Percentiles rank a stretch among this genome's conserved stretches.
Evolutionary conservation across 2,329 filamentous ascomycete species (phyloP).

Genomic region (Trichoderma gracile): DNA sequence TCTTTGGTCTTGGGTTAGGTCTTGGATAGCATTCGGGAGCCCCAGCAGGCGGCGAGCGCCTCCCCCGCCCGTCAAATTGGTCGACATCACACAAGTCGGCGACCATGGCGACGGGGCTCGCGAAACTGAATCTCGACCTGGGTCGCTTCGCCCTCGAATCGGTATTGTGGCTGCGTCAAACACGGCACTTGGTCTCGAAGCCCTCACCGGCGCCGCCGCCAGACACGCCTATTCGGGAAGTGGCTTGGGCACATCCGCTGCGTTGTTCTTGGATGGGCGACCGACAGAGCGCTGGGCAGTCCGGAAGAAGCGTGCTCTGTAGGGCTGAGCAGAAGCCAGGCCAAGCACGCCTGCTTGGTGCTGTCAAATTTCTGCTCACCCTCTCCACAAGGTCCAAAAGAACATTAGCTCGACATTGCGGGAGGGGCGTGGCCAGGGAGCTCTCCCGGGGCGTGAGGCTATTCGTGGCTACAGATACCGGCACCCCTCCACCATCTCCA

Average conservation of each 20-base stretch:
- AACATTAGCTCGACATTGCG: neutral
- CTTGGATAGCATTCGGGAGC: neutral
- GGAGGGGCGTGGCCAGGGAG: neutral
- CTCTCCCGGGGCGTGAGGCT: neutral
- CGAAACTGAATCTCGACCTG: slow-evolving; percentile 9
- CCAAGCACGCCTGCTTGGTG: neutral
- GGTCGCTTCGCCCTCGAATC: slow-evolving; percentile 18
- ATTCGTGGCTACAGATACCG: slow-evolving; percentile 15
- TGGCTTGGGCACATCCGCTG: slow-evolving; percentile 12
- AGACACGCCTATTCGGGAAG: slow-evolving; percentile 19
- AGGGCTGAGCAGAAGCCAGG: slow-evolving; percentile 24
- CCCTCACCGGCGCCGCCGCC: slow-evolving; percentile 16
- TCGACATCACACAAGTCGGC: slow-evolving; percentile 17
- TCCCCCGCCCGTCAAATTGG: slow-evolving; percentile 13
- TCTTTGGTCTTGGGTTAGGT: neutral
- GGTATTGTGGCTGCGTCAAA: slow-evolving; percentile 21
- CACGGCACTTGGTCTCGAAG: slow-evolving; percentile 19
- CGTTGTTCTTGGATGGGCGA: slow-evolving; percentile 9
- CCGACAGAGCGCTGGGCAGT: neutral
- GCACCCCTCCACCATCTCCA: slow-evolving; percentile 10
- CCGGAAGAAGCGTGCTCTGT: slow-evolving; percentile 12
- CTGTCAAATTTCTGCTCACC: slow-evolving; percentile 18
- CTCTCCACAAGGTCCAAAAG: neutral
- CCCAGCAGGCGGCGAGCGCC: neutral
- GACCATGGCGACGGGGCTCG: slow-evolving; percentile 1